phyloP scores from a whole-genome alignment of 2,329 filamentous ascomycete genomes.

The Aspergillus sp. region DNA sequence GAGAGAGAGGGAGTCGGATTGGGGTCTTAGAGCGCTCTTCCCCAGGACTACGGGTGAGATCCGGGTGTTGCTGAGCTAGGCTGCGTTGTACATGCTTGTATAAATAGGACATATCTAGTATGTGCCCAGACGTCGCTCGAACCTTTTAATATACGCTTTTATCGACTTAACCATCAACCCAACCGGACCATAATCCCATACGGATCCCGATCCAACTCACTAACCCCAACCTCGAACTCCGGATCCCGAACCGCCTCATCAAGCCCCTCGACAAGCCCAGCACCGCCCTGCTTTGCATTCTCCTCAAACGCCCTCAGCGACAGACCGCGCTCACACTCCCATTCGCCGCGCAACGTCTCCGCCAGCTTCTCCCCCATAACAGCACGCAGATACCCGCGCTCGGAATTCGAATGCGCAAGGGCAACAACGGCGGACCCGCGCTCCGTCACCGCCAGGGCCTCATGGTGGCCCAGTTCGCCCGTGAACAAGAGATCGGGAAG shows the following conservation, averaged over 20 bases:
- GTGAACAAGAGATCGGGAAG: slow-evolving; percentile 75
- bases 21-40: slow-evolving; percentile 47
- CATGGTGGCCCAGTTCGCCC: slow-evolving; percentile 88
- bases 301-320: slow-evolving; percentile 26
- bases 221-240: slow-evolving; percentile 59
- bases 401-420: slow-evolving; percentile 88
- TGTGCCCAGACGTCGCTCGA: too few species aligned
- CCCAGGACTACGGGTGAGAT: slow-evolving; percentile 58
- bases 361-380: slow-evolving; percentile 60
- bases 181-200: slow-evolving; percentile 59
- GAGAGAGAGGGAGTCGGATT: slow-evolving; percentile 24
- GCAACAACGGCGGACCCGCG: slow-evolving; percentile 72
- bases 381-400: slow-evolving; percentile 68
- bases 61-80: slow-evolving; percentile 50
- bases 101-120: background rate
- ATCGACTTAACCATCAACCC: slow-evolving; percentile 2
- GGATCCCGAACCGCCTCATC: slow-evolving; percentile 44
- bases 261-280: slow-evolving; percentile 23
- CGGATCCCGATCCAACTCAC: slow-evolving; percentile 74
- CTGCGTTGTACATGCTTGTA: background rate
- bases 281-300: slow-evolving; percentile 13
- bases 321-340: slow-evolving; percentile 40
- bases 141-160: too few species aligned
- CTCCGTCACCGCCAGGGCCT: slow-evolving; percentile 77
- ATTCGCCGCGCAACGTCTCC: slow-evolving; percentile 47